These are phyloP conservation scores for Isabelozyma pseudorhagii DNA, from an alignment of 805 yeast genomes.

Conservation along the genomic window DNA sequence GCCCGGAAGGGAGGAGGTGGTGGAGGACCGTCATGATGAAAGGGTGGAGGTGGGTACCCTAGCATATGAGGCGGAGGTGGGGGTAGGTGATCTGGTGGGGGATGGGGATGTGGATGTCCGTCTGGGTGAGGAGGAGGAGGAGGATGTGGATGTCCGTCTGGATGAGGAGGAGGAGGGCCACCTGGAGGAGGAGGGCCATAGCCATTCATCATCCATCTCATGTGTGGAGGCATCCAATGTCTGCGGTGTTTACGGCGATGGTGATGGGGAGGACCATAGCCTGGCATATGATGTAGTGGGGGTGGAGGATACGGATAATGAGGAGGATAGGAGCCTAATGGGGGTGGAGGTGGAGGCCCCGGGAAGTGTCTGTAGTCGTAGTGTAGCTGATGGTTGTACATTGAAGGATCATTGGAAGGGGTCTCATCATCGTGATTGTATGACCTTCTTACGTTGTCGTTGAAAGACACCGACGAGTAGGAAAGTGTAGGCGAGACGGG, in stretches of 20 bases:
- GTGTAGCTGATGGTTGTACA: background rate
- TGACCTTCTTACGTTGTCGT: background rate
- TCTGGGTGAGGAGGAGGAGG: slow-evolving; percentile 3
- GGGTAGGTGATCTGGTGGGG: slow-evolving; percentile 3
- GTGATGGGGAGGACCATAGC: slow-evolving; percentile 2
- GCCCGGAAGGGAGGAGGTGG: slow-evolving; percentile 6
- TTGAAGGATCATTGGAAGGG: background rate
- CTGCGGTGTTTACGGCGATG: background rate
- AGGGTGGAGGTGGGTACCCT: slow-evolving; percentile 1
- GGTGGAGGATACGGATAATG: slow-evolving; percentile 4
- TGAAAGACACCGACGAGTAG: background rate
- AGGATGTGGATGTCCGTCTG: slow-evolving; percentile 1
- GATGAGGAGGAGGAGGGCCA: slow-evolving; percentile 1
- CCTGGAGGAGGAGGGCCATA: slow-evolving; percentile 1
- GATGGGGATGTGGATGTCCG: slow-evolving; percentile 1
- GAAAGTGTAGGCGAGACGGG: slow-evolving; percentile 3
- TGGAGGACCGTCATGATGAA: background rate
- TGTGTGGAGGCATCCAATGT: slow-evolving; percentile 1
- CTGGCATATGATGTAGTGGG: slow-evolving; percentile 2
- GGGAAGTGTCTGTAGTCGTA: slow-evolving; percentile 2
- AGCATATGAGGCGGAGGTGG: slow-evolving; percentile 9
- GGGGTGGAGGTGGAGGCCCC: slow-evolving; percentile 3
- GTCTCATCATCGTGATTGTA: background rate
- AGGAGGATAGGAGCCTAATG: slow-evolving; percentile 1
- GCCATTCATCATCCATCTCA: slow-evolving; percentile 1